phyloP scores from a whole-genome alignment of 2,329 filamentous ascomycete genomes.

The Sporothrix curviconia region DNA sequence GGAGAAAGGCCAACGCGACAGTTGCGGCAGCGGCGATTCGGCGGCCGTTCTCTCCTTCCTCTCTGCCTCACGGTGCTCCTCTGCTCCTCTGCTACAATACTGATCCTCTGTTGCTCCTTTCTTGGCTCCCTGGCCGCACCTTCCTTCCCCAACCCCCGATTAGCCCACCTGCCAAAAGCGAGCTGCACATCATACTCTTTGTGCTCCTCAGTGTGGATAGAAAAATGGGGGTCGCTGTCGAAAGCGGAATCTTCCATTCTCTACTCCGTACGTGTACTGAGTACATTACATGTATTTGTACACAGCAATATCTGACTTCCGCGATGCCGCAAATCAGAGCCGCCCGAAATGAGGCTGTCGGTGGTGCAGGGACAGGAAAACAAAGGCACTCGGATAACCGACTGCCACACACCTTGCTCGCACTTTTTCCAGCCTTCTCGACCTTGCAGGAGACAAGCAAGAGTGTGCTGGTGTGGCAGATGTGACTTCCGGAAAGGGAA shows the following conservation, averaged over 20 bases:
- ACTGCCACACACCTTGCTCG: too few relatives aligned
- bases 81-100: too few relatives aligned
- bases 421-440: background rate
- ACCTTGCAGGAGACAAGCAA: background rate
- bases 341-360: too few relatives aligned
- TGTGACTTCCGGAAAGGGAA: background rate
- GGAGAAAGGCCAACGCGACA: background rate
- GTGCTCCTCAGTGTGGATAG: background rate
- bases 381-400: background rate
- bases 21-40: background rate
- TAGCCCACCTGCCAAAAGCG: background rate
- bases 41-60: background rate
- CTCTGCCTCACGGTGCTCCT: too few relatives aligned
- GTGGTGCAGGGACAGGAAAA: background rate
- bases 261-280: background rate
- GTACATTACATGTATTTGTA: too few relatives aligned
- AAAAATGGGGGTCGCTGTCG: too few relatives aligned
- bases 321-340: too few relatives aligned
- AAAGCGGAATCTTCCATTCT: too few relatives aligned
- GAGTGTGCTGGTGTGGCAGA: background rate
- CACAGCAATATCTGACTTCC: too few relatives aligned
- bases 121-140: background rate
- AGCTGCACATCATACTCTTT: constrained; percentile 6
- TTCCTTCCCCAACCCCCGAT: constrained; percentile 3
- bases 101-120: background rate